These are phyloP conservation scores for Penicillium sp. DNA, from an alignment of 2,329 filamentous ascomycete species.

Conservation along the genomic window DNA sequence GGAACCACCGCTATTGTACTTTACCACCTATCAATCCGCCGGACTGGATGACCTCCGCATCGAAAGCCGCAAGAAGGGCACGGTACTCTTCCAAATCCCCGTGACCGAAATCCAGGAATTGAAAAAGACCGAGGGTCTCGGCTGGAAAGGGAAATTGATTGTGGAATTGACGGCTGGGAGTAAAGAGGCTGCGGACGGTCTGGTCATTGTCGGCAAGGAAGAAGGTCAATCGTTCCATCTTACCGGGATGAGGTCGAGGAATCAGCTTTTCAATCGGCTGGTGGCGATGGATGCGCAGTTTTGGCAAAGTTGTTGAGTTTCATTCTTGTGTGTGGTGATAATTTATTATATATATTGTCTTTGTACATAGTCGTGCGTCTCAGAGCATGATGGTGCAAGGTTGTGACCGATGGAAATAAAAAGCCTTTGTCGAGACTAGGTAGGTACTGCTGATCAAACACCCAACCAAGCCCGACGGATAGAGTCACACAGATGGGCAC, in stretches of 20 bases:
- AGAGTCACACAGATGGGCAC: too few relatives aligned
- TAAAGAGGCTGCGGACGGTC: conserved; percentile 66
- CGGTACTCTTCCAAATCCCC: conserved; percentile 63
- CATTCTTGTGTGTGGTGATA: neutral
- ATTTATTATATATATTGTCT: too few relatives aligned
- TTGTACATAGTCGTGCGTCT: neutral
- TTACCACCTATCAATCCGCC: conserved; percentile 43
- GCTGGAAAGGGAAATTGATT: conserved; percentile 78
- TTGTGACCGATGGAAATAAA: too few relatives aligned
- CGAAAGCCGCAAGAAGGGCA: conserved; percentile 45
- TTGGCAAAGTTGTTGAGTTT: conserved; percentile 17
- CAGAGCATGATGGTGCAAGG: too few relatives aligned
- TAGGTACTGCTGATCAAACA: too few relatives aligned
- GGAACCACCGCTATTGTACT: conserved; percentile 49
- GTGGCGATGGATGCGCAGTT: conserved; percentile 23
- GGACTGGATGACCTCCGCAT: conserved; percentile 42
- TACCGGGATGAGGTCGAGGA: conserved; percentile 21
- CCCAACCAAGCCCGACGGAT: too few relatives aligned
- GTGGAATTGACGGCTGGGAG: conserved; percentile 69
- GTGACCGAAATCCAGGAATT: conserved; percentile 66
- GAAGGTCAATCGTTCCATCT: conserved; percentile 41
- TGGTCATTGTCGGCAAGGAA: conserved; percentile 58
- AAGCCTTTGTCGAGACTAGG: too few relatives aligned
- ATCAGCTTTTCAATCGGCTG: conserved; percentile 21
- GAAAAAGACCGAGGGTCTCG: conserved; percentile 72